These are phyloP conservation scores for Candida oleophila DNA, from an alignment of 805 yeast species.

Conservation along the genomic window DNA sequence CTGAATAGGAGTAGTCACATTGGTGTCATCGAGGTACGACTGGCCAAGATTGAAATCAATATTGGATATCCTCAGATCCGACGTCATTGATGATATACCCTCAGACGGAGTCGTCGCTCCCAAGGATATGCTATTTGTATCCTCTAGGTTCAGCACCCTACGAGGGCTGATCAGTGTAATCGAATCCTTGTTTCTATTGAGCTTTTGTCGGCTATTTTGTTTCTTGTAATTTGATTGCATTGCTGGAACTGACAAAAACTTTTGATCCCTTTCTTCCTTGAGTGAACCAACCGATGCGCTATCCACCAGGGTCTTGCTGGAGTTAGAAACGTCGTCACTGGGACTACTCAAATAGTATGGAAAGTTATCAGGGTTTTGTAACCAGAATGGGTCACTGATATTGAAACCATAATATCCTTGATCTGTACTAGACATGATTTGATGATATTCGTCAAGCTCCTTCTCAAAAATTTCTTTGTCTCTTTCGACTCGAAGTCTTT, in stretches of 20 bases:
- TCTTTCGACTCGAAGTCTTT: conserved; percentile 4
- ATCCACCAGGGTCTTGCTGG: background rate
- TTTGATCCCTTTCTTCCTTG: background rate
- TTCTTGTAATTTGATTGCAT: background rate
- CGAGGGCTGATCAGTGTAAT: background rate
- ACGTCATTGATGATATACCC: background rate
- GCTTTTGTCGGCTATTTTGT: too few species aligned
- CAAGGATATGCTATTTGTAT: background rate
- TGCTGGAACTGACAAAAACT: background rate
- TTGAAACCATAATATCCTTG: conserved; percentile 42
- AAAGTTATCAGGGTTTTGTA: conserved; percentile 48
- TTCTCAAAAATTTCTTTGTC: conserved; percentile 7
- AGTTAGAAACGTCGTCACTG: conserved; percentile 21
- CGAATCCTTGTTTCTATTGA: background rate
- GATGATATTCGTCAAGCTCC: conserved; percentile 4
- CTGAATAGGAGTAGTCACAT: background rate
- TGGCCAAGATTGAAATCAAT: background rate
- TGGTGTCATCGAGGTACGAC: background rate
- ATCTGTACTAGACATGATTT: conserved; percentile 7
- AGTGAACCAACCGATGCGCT: too few species aligned
- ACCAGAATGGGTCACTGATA: conserved; percentile 51
- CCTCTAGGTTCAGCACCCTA: background rate
- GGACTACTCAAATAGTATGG: conserved; percentile 34
- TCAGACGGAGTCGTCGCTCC: background rate
- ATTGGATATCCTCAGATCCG: background rate